Base-by-base conservation (phyloP, 208 protist genomes). In the Wallacemonas sp. region DNA sequence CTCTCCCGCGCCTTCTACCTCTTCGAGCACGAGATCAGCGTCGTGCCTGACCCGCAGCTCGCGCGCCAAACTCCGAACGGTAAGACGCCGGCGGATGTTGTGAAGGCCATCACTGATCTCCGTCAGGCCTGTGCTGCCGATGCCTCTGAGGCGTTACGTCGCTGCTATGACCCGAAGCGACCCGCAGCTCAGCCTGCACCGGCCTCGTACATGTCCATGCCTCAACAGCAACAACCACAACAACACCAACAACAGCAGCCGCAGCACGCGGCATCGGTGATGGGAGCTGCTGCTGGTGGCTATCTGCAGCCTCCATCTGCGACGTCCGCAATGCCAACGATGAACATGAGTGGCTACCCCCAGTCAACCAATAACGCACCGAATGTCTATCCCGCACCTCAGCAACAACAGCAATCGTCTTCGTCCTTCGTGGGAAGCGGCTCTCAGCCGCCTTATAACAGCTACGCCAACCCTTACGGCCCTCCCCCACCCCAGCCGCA, bases 1-100 rank as follows among this genome's bases (percentile, higher is more conserved):
- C 73, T 93, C 9, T 80, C 80, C 9, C 75, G 84, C 14, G 90
- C 84, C 27, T 95, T 95, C 63, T 93, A 92, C 70, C 72, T 95
- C 34, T 95, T 93, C 68, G 90, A 95, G 51, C 79, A 88, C 49
- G 77, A 79, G 17, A 81, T 95, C 59, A 85, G 90, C 42, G 42
- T 95, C 27, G 78, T 84, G 6, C 69, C 86, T 15, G 76, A 82
- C 62, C 54, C 84, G 14, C 65, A 67, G 46, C 61, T 75, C 34
- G 78, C 84, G 0, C 82, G 77, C 11, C 69, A 79, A 62, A 75
- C 77, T 59, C 81, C 79, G 19, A 83, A 75, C 41, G 84, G 72
- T n/a, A 93, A 92, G 36, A 93, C 90, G 8, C 74, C 83, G 31
- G 69, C 83, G 26, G 86, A 95, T 33, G 73, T 95, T 5, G 58